Base-by-base conservation (phyloP, 371 early-diverging fungal genomes). In the Mucor lusitanicus region DNA sequence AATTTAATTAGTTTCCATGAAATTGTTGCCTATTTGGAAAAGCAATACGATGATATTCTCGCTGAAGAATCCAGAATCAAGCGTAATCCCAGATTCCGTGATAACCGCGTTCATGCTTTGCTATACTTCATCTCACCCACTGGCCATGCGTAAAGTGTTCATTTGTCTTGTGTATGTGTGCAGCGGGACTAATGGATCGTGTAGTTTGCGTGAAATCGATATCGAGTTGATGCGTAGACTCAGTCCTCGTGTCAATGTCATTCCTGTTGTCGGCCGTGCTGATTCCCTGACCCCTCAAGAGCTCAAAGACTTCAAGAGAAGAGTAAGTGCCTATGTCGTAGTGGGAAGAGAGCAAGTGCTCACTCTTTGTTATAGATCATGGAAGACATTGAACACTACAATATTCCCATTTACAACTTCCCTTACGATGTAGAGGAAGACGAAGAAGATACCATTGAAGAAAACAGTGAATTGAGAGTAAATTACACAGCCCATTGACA, bases 121-220 rank as follows among this genome's bases (percentile, higher is more conserved):
- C 84, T 99, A 44, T 99, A 99, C 84, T 99, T 98, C 73, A 96
- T 99, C 67, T 88, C 94, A 12, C 99, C 99, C 23, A 97, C 99
- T 15, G 99, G 99, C 28, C 99, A 98, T 87, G 91, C 87, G 90
- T 88, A 86, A 78, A 71, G 27, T 53, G 2, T 3, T 13, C 8
- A 13, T 53, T 25, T 19, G 23, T 25, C 13, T 25, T 25, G 23
- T 4, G 1, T n/a, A 30, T 5, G 27, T 53, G 4, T 53, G 13
- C 15, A 53, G 23, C 11, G 21, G 2, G 4, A 53, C 25, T 27
- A 33, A 32, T n/a, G 1, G 28, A 42, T 13, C 28, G 21, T 9
- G 1, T 73, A 92, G 96, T 21, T 87, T 99, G 61, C 91, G 98
- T 63, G 97, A 99, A 75, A 88, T 98, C 60, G 99, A 99, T 78